Evolutionary conservation across 78 protist genomes (phyloP).

Genomic region (Goniomonas avonlea): DNA sequence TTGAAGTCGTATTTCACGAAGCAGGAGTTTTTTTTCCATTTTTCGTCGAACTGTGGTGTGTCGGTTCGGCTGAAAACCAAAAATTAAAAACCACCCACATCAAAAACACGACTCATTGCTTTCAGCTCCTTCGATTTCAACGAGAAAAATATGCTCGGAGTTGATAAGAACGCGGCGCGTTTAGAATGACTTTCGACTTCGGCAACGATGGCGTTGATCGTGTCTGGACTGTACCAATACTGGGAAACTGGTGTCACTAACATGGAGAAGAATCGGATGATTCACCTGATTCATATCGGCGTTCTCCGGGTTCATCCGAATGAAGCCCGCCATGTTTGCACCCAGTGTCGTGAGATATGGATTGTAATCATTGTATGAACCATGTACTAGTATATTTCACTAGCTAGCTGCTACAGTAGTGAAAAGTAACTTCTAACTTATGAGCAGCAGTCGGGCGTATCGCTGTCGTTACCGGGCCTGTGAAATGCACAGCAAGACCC

Average conservation of each 20-base stretch:
- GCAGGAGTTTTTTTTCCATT: constrained; percentile 22
- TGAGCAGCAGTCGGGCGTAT: no score
- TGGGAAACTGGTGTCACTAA: no score
- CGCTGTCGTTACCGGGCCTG: no score
- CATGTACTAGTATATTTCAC: no score
- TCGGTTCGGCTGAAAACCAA: no score
- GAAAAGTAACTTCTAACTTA: no score
- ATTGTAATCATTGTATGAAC: no score
- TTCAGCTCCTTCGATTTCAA: neutral
- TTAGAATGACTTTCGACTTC: neutral
- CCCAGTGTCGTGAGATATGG: no score
- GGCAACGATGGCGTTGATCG: constrained; percentile 6
- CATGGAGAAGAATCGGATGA: no score
- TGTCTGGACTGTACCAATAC: constrained; percentile 2
- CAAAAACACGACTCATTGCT: neutral
- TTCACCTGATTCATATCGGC: constrained; percentile 7
- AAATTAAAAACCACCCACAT: neutral
- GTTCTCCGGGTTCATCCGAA: neutral
- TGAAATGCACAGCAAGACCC: no score
- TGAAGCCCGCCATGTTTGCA: no score
- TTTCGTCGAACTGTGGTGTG: constrained; percentile 10
- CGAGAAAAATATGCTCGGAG: constrained; percentile 37
- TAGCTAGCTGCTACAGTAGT: no score
- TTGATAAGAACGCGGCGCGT: constrained; percentile 34
- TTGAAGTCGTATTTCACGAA: constrained; percentile 37